Percentiles rank a stretch among this genome's conserved stretches.
These are phyloP conservation scores for Malus asiatica DNA, from an alignment of 306 rosid species.

Conservation along the genomic window DNA sequence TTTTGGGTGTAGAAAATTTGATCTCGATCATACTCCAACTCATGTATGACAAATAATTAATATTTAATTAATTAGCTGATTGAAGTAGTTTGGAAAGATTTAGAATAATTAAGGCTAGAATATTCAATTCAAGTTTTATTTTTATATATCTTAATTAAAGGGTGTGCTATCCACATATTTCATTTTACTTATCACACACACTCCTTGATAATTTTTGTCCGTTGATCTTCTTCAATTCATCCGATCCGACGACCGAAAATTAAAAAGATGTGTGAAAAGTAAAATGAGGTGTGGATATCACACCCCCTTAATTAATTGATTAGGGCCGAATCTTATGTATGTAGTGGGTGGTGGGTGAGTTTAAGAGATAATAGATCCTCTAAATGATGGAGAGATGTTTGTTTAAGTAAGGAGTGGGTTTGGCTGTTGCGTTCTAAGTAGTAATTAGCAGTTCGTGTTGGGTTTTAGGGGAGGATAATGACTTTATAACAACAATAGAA, in stretches of 20 bases:
- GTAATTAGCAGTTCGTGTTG: not conserved
- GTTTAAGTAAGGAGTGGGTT: not conserved
- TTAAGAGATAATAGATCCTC: constrained; percentile 9
- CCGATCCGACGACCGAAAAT: too few species aligned
- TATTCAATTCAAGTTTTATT: too few species aligned
- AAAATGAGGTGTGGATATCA: too few species aligned
- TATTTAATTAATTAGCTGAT: not conserved
- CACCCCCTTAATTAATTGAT: not conserved
- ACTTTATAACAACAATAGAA: too few species aligned
- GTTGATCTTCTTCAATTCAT: too few species aligned
- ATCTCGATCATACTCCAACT: constrained; percentile 4
- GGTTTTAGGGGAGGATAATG: not conserved
- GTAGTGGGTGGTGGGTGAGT: constrained; percentile 19
- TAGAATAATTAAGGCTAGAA: too few species aligned
- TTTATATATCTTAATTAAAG: not conserved
- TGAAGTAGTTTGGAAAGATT: too few species aligned
- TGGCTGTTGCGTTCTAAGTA: not conserved
- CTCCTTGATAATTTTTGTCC: too few species aligned
- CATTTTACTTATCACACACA: too few species aligned
- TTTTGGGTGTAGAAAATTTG: too few species aligned
- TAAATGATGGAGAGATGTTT: constrained; percentile 6
- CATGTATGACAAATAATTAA: not conserved
- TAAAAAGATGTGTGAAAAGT: too few species aligned
- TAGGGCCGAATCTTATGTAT: not conserved
- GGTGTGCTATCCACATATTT: too few species aligned